Evolutionary conservation across 768 basidiomycete species (phyloP), one percentile per base, ranked within the genome.

Genomic region (Xanthoconium purpureum): DNA sequence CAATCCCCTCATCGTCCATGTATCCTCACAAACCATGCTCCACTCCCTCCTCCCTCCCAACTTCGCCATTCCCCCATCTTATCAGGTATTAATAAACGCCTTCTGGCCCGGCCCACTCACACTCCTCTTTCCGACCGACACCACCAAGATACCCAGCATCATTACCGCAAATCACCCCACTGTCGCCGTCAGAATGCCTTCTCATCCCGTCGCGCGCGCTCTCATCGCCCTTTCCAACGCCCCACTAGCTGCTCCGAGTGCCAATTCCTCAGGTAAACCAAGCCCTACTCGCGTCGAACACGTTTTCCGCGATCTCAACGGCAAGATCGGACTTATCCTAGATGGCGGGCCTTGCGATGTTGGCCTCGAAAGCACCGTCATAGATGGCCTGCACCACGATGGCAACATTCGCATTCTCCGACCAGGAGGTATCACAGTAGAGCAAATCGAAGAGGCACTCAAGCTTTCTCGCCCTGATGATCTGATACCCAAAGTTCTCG

Each of bases 21-120:
- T 99, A 57, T 93, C 93, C 9, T 94, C 92, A 0, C 73, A 79
- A 20, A 63, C 77, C 38, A 98, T 98, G 97, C 84, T 99, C 15
- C 71, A 73, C 13, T 74, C 82, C 6, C 78, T 97, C 56, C 79
- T 97, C 10, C 93, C 94, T 0, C 69, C 79, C 13, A 71, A 71
- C 48, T 94, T 88, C 67, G 64, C 62, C 14, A 72, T 90, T 9
- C 81, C 94, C 1, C 68, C 59, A 14, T 74, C 87, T 9, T 98
- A 98, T 71, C 73, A 82, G 51, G 75, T 77, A 2, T 77, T 99
- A 45, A 94, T 97, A 63, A 75, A 82, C 38, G 80, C 80, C 13
- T 96, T 97, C 73, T 98, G 96, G 97, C 97, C 97, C 0, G 97
- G 97, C 7, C 83, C 97, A 0, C 75, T 99, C 52, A 96, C 94